A percentile compares a stretch with the other conserved stretches of the same genome.
phyloP scores from a whole-genome alignment of 108 stramenopile genomes.

The Nitzschia inconspicua region DNA sequence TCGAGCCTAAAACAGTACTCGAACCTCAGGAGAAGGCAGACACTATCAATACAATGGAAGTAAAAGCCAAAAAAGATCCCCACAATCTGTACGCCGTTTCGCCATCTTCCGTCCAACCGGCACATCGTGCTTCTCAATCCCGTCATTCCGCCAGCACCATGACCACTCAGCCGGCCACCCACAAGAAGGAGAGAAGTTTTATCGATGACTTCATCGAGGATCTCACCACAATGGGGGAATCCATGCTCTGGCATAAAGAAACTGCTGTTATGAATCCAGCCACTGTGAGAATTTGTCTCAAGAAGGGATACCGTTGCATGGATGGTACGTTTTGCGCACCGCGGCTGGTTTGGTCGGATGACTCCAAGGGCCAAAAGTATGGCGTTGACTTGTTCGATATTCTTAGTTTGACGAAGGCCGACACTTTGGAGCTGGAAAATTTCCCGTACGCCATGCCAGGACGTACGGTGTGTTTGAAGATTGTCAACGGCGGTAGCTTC shows the following conservation, averaged over 20 bases:
- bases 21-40: too few species aligned
- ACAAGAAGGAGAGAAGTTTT: not conserved
- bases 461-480: conserved; percentile 24
- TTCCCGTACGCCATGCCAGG: conserved; percentile 43
- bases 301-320: conserved; percentile 9
- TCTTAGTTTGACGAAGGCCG: conserved; percentile 35
- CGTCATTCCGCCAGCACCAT: not conserved
- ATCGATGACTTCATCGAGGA: conserved; percentile 6
- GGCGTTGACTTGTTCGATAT: conserved; percentile 52
- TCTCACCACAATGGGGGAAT: conserved; percentile 11
- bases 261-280: not conserved
- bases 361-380: conserved; percentile 8
- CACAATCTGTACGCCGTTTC: not conserved
- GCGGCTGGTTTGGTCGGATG: conserved; percentile 32
- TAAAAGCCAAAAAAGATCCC: not conserved
- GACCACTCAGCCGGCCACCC: not conserved
- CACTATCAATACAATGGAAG: not conserved
- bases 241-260: conserved; percentile 35
- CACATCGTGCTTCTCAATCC: not conserved
- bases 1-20: too few species aligned
- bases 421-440: conserved; percentile 23
- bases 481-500: conserved; percentile 18
- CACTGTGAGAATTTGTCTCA: conserved; percentile 4
- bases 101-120: not conserved
- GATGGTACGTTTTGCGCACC: conserved; percentile 34